Percentiles rank a stretch among this genome's conserved stretches.
These are phyloP conservation scores for Nasturtium officinale DNA, from an alignment of 345 rosid genomes.

Conservation along the genomic window DNA sequence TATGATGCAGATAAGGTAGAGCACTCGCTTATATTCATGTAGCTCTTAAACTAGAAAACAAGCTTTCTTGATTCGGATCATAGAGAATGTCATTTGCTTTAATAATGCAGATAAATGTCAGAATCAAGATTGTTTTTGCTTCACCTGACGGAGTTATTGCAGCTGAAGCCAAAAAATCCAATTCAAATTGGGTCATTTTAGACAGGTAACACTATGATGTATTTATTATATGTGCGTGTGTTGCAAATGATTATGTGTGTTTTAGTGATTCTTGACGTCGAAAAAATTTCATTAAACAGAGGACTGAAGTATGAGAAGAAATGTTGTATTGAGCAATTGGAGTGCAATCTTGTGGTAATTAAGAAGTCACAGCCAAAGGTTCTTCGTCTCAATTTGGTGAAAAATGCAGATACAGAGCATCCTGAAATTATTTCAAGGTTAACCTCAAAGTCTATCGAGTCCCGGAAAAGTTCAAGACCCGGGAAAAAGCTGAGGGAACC, in stretches of 20 bases:
- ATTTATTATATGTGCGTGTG: background rate
- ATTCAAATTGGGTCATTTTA: slow-evolving; percentile 89
- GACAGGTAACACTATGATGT: slow-evolving; percentile 62
- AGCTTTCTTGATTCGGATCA: background rate
- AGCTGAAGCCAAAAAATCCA: slow-evolving; percentile 73
- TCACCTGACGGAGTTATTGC: slow-evolving; percentile 81
- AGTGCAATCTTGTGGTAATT: slow-evolving; percentile 91
- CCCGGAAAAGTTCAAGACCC: slow-evolving; percentile 45
- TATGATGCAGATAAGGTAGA: slow-evolving; percentile 87
- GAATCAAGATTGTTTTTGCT: slow-evolving; percentile 75
- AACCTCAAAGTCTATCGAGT: slow-evolving; percentile 42
- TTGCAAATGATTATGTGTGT: slow-evolving; percentile 7
- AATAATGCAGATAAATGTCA: slow-evolving; percentile 69
- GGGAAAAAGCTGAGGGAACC: slow-evolving; percentile 61
- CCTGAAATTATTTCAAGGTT: slow-evolving; percentile 45
- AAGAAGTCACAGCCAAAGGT: slow-evolving; percentile 84
- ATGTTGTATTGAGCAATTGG: slow-evolving; percentile 79
- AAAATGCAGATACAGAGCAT: slow-evolving; percentile 55
- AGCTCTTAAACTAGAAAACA: background rate
- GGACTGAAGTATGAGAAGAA: slow-evolving; percentile 78
- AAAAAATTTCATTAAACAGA: slow-evolving; percentile 50
- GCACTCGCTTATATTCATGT: background rate
- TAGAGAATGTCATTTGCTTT: slow-evolving; percentile 11
- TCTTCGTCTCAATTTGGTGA: slow-evolving; percentile 84
- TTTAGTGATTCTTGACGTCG: slow-evolving; percentile 2